phyloP scores from a whole-genome alignment of 1,284 basidiomycete species.

The Microbotryum intermedium region DNA sequence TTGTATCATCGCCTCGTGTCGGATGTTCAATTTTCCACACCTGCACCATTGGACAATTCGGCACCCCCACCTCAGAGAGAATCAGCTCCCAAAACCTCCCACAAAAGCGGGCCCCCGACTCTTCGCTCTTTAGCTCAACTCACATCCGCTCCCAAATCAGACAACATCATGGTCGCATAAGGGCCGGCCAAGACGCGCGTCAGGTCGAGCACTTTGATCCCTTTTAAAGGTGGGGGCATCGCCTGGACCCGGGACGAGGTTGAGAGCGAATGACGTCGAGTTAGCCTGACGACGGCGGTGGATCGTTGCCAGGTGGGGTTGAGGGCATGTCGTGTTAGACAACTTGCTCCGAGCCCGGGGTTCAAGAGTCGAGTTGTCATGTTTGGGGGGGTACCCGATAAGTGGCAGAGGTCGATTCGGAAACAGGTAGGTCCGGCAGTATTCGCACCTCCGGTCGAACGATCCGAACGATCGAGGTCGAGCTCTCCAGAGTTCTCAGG shows the following conservation, averaged over 20 bases:
- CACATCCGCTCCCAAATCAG: conserved; percentile 52
- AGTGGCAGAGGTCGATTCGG: too few relatives aligned
- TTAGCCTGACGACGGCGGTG: too few relatives aligned
- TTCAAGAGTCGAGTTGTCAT: too few relatives aligned
- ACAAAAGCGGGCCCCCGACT: not conserved
- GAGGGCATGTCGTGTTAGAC: too few relatives aligned
- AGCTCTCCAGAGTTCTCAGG: too few relatives aligned
- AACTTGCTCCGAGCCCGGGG: too few relatives aligned
- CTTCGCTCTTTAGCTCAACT: not conserved
- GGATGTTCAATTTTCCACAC: conserved; percentile 62
- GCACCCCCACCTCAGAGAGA: not conserved
- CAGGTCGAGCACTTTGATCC: conserved; percentile 72
- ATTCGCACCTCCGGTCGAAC: too few relatives aligned
- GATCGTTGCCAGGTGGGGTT: too few relatives aligned
- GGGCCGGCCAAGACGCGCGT: conserved; percentile 84
- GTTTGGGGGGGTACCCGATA: too few relatives aligned
- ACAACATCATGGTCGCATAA: conserved; percentile 79
- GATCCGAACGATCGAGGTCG: too few relatives aligned
- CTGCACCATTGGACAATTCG: too few relatives aligned
- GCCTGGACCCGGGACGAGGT: not conserved
- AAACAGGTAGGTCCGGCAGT: too few relatives aligned
- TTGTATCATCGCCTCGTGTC: conserved; percentile 78
- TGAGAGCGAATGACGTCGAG: not conserved
- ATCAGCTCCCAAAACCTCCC: not conserved
- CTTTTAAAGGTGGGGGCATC: conserved; percentile 58